Base-by-base conservation (phyloP, 2,329 filamentous ascomycete genomes). In the Colletotrichum eremochloae region DNA sequence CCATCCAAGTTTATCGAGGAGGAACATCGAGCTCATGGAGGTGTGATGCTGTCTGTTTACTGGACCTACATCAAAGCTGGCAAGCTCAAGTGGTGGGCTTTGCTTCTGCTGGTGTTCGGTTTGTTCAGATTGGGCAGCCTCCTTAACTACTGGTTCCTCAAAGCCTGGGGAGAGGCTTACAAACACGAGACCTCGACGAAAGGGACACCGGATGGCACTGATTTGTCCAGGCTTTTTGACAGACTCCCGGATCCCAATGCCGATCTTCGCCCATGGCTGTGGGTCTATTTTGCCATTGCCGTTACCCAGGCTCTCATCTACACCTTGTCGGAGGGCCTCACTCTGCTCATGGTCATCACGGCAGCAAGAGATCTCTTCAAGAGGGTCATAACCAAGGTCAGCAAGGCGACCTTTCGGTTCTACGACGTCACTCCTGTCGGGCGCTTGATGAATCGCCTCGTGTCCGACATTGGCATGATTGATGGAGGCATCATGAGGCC, bases 351-450 rank as follows among this genome's bases (percentile, higher is more conserved):
- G 74, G 90, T 94, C 31, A 95, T 96, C 79, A 88, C 89, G 42
- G 94, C 95, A 0, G 94, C 93, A 0, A 93, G 92, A 76, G 84
- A 86, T 8, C 88, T 98, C 62, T 97, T 97, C 81, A 85, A 85
- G 73, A 86, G 90, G 50, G 93, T 94, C 29, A 90, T 97, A 82
- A 83, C 87, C 1, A 89, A 88, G 63, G 93, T 97, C 62, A 92
- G 92, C 78, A 89, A 91, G 76, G 93, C 95, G 0, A 95, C 92
- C 0, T 97, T 98, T 82, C 90, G 94, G 1, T 98, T 95, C 81
- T 96, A 97, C 82, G 95, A 98, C 79, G 90, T 94, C 5, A 97
- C 95, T 0, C 95, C 95, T 0, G 91, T 97, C 0, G 95, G 95
- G 0, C 90, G 95, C 58, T 84, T 98, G 73, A 97, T 97, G 93